Evolutionary conservation across 139 green algal species (phyloP), one percentile per base, ranked within the genome.

Genomic region (Nannochloris sp.): DNA sequence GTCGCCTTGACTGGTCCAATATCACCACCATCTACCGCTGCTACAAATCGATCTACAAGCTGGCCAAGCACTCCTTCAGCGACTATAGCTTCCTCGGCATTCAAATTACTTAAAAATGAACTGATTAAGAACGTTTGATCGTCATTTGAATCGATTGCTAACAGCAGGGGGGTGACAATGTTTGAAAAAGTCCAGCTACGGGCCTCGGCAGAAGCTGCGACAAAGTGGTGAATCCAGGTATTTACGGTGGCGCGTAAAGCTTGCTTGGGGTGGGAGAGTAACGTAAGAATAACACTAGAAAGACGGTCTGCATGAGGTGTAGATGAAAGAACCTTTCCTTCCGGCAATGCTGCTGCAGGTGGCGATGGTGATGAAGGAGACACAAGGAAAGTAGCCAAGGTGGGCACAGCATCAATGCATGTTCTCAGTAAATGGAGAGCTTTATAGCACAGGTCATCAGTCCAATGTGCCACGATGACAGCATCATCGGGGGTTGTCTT

Each of bases 31-130:
- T 54, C 6, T 10, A 73, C 61, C 23, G 36, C 37, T 14, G 35
- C 36, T 31, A 53, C 13, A 58, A 80, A 65, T 27, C n/a, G 57
- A 35, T 45, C 51, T 24, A 65, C 23, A 37, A 81, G 69, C 62
- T 42, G 37, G 19, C 38, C 25, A 24, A 76, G 51, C 36, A 83
- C 72, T 54, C 39, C 33, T 15, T 36, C 62, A 14, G 36, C 65
- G n/a, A 9, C 6, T 38, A 31, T 31, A 31, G 31, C 72, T 70
- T 85, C 79, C 13, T 78, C 62, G 1, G 47, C 51, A 0, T 67
- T 35, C 36, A 72, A 46, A 4, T 46, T 60, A 19, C 30, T 25
- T 8, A 72, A 34, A 8, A 72, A 72, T 27, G 65, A 46, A 35
- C 24, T 72, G 30, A 46, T 53, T 8, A 72, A 35, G 34, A 14